Evolutionary conservation across 805 yeast species (phyloP), one percentile per base, ranked within the genome.

Genomic region (Ogataea nitratoaversa): DNA sequence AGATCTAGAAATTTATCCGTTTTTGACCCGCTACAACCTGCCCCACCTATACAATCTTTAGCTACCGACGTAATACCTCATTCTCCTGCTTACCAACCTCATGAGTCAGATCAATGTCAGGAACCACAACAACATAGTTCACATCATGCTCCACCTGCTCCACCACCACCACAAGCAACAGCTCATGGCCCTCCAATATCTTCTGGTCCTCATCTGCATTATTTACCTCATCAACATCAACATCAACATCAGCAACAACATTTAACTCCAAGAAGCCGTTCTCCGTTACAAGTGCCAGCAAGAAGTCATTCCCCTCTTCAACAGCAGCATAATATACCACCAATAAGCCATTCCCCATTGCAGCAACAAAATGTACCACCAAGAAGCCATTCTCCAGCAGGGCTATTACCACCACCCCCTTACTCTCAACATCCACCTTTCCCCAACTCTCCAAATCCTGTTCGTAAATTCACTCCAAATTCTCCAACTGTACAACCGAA

Each of bases 1-100:
- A 52, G 56, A 36, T 54, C 63, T 11, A 59, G 76, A 33, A 70
- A 70, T 43, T 54, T 60, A 25, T 69, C 75, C 12, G 63, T 70
- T 16, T 62, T 61, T 45, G 68, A 58, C 39, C 66, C 67, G 3
- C 43, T 62, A 32, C 63, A 52, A 36, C 57, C 59, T 9, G 19
- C 47, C 25, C 53, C 52, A 13, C 14, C 23, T 29, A 11, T 5
- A 14, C 16, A 17, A 16, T 14, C 27, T 40, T 9, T 32, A 27
- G 20, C 27, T 35, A 13, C 32, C n/a, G 17, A 30, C 18, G 17
- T 19, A 16, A 30, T 12, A 11, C 19, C 34, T 12, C 8, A 20
- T 32, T 7, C 27, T 19, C 22, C 5, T 8, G 18, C 19, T 14
- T 12, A 18, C 7, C 32, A 27, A 43, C 44, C 3, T 40, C 50